These are phyloP conservation scores for Saccharomyces hybrid DNA, from an alignment of 1,139 yeast genomes.

Conservation along the genomic window DNA sequence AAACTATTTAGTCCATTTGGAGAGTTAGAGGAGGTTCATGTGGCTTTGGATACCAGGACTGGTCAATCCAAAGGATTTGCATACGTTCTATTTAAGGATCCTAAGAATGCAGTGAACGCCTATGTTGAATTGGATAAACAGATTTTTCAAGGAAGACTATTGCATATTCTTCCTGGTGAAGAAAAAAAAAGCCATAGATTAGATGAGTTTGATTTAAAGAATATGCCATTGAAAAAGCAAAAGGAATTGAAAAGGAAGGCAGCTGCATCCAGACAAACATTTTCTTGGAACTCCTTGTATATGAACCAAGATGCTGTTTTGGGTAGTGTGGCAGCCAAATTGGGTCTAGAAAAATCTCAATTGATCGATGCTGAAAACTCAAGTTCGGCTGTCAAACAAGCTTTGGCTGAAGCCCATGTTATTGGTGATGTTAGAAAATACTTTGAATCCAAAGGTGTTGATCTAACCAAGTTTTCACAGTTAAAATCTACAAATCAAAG, in stretches of 20 bases:
- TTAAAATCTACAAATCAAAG: conserved; percentile 47
- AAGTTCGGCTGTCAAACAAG: conserved; percentile 92
- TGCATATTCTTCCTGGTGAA: conserved; percentile 84
- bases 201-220: conserved; percentile 85
- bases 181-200: conserved; percentile 69
- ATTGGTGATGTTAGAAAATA: conserved; percentile 84
- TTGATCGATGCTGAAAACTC: conserved; percentile 82
- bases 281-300: conserved; percentile 91
- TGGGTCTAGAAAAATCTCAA: conserved; percentile 79
- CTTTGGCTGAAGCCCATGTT: conserved; percentile 94
- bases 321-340: conserved; percentile 75
- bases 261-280: conserved; percentile 76
- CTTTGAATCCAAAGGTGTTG: conserved; percentile 81
- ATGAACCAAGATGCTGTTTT: conserved; percentile 89
- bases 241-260: conserved; percentile 74
- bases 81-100: conserved; percentile 60
- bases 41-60: conserved; percentile 85
- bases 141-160: conserved; percentile 86
- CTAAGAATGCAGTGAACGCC: conserved; percentile 70
- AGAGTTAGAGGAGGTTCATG: conserved; percentile 67
- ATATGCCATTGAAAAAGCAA: conserved; percentile 87
- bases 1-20: conserved; percentile 44
- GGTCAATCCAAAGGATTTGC: conserved; percentile 93
- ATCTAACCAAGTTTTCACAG: conserved; percentile 57
- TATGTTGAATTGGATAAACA: conserved; percentile 71